Conservation (phyloP, 108 stramenopile genomes). For the Nannochloropsis granulata region DNA sequence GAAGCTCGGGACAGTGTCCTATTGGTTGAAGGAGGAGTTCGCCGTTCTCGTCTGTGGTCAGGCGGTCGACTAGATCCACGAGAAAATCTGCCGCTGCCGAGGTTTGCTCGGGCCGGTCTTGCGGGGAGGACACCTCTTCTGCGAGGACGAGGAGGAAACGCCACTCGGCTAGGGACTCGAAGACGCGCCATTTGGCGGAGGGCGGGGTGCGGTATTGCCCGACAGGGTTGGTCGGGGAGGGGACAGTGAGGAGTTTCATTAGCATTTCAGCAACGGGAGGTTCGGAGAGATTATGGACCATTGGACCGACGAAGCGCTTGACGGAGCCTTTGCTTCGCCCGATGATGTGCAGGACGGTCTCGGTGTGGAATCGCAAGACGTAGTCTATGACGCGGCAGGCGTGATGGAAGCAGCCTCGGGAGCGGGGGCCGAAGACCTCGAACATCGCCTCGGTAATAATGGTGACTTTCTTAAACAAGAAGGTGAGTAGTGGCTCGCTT, state of each 20-base stretch:
- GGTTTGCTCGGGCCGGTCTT: background rate
- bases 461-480: constrained; percentile 20
- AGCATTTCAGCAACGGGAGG: constrained; percentile 30
- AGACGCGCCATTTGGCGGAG: constrained; percentile 25
- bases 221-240: constrained; percentile 6
- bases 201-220: constrained; percentile 6
- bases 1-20: constrained; percentile 28
- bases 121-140: constrained; percentile 15
- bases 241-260: constrained; percentile 25
- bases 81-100: constrained; percentile 27
- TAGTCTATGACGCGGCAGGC: constrained; percentile 26
- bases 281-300: constrained; percentile 25
- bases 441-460: constrained; percentile 16
- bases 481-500: constrained; percentile 3
- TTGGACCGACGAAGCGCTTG: constrained; percentile 16
- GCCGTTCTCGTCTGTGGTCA: constrained; percentile 27
- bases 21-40: constrained; percentile 37
- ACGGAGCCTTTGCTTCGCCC: background rate
- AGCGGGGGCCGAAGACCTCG: constrained; percentile 17
- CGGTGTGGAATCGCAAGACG: constrained; percentile 6
- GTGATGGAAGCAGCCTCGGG: constrained; percentile 19
- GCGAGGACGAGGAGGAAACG: constrained; percentile 26
- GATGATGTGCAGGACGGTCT: constrained; percentile 1
- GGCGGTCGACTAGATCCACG: constrained; percentile 22
- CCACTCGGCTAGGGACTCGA: constrained; percentile 30